phyloP scores from a whole-genome alignment of 768 basidiomycete species.

The Pleurotus pulmonarius region DNA sequence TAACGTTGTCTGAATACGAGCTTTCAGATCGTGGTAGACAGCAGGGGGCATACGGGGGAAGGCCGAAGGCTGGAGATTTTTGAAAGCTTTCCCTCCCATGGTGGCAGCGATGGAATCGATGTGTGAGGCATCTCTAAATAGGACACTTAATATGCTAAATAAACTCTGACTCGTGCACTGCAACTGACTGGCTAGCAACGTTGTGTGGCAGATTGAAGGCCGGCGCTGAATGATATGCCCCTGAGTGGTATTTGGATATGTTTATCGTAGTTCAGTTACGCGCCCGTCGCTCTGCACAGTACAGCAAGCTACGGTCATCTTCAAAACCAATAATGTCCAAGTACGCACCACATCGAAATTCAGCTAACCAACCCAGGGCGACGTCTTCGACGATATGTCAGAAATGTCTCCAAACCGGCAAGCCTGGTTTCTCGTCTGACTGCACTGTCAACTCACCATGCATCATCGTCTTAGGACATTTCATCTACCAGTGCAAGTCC shows the following conservation, averaged over 20 bases:
- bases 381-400: constrained; percentile 72
- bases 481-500: constrained; percentile 87
- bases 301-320: background rate
- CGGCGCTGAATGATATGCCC: too few species aligned
- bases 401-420: constrained; percentile 70
- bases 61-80: constrained; percentile 33
- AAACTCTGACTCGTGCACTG: too few species aligned
- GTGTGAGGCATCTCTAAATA: background rate
- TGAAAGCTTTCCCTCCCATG: constrained; percentile 77
- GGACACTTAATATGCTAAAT: too few species aligned
- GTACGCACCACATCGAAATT: constrained; percentile 69
- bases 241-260: too few species aligned
- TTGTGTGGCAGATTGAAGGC: too few species aligned
- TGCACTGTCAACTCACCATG: background rate
- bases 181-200: too few species aligned
- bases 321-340: constrained; percentile 56
- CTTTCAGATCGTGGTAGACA: constrained; percentile 51
- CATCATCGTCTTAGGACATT: constrained; percentile 60
- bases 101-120: background rate
- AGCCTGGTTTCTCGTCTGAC: constrained; percentile 20
- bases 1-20: constrained; percentile 37
- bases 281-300: too few species aligned
- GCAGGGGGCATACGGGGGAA: constrained; percentile 62
- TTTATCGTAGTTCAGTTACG: too few species aligned
- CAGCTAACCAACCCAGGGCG: constrained; percentile 60